Conservation (phyloP, 2,329 filamentous ascomycete species). For the Purpureocillium takamizusanense region DNA sequence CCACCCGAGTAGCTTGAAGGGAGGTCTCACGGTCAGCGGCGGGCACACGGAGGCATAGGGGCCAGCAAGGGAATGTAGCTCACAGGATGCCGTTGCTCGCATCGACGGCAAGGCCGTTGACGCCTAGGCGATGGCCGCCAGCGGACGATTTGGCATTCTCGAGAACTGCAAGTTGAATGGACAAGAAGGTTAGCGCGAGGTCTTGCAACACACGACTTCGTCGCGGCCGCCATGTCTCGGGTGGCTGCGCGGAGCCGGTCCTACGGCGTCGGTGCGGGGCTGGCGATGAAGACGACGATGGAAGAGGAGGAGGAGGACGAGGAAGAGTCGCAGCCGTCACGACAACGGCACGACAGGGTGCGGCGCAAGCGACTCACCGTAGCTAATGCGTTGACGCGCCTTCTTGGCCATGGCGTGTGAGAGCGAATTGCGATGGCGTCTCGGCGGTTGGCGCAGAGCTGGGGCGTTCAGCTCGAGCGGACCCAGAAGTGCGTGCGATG, state of each 20-base stretch:
- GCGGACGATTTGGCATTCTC: slow-evolving; percentile 48
- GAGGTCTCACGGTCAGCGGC: neutral
- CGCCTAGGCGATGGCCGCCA: slow-evolving; percentile 84
- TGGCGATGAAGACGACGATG: neutral
- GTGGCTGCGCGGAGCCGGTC: neutral
- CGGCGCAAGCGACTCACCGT: slow-evolving; percentile 37
- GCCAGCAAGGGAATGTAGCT: slow-evolving; percentile 21
- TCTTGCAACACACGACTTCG: too few relatives aligned
- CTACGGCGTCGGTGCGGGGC: neutral
- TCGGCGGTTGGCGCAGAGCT: too few relatives aligned
- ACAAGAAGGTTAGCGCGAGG: too few relatives aligned
- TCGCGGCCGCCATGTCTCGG: neutral
- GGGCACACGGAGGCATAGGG: neutral
- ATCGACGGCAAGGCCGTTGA: slow-evolving; percentile 91
- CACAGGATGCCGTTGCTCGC: slow-evolving; percentile 76
- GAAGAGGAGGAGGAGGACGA: neutral
- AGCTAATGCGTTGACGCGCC: slow-evolving; percentile 61
- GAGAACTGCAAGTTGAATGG: slow-evolving; percentile 37
- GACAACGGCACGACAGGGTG: neutral
- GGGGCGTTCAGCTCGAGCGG: too few relatives aligned
- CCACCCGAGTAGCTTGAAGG: slow-evolving; percentile 78
- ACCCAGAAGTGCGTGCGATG: too few relatives aligned
- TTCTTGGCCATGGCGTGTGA: slow-evolving; percentile 51
- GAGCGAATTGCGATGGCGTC: neutral
- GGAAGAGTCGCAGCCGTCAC: neutral